Evolutionary conservation across 2,329 filamentous ascomycete species (phyloP), one percentile per base, ranked within the genome.

Genomic region (Lasiodiplodia gonubiensis): DNA sequence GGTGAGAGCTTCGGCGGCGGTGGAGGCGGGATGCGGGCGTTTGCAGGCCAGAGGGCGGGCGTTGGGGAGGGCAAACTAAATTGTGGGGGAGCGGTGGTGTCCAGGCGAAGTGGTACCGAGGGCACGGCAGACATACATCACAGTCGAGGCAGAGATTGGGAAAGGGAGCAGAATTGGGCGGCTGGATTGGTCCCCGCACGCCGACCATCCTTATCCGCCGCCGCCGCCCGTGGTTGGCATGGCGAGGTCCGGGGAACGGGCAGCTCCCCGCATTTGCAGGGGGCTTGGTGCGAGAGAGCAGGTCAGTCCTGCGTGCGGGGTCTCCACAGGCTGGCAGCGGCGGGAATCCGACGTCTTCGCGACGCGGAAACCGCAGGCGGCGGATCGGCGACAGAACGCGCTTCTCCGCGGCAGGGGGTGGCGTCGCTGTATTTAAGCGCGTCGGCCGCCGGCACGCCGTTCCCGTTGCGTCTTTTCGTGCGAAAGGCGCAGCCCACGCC

Each of bases 181-280:
- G 42, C 42, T 46, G 16, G 42, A 46, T 46, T 46, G 42, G 42
- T 18, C 42, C 42, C 10, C 18, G 42, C 30, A 27, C n/a, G 18
- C 11, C 39, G 42, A 49, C n/a, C 51, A 63, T 63, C 42, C 59
- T 63, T 63, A 63, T 63, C 59, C 59, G 59, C 57, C 57, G 14
- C 21, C 21, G 57, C 25, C 42, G 18, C 18, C 42, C 42, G 42
- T 46, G 49, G 49, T 23, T 27, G 49, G 49, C 3, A 7, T 42
- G 39, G 14, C 12, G 55, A 27, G 39, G 30, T n/a, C 42, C 46
- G 25, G 59, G 59, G 18, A 18, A 51, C 46, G 46, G 59, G 55
- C 11, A 7, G 25, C 5, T 37, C 59, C 59, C 59, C 59, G 42
- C 59, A 61, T 5, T 46, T 51, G 42, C 59, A 61, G 59, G 59